Conservation (phyloP, 768 basidiomycete species). For the Termitomyces sp. region DNA sequence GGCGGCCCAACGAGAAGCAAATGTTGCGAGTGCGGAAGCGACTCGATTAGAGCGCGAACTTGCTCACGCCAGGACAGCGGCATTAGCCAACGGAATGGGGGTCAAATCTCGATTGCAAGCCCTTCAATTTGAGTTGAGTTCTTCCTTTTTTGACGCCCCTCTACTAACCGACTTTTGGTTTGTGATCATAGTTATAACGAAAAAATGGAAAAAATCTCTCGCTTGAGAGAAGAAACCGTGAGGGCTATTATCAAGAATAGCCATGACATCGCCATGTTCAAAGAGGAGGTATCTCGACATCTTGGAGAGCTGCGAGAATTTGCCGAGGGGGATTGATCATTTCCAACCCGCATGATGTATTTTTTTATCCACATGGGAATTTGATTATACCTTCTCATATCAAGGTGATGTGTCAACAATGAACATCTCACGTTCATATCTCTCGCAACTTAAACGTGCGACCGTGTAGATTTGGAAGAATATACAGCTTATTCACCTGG, state of each 20-base stretch:
- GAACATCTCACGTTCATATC: too few relatives aligned
- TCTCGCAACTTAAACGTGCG: too few relatives aligned
- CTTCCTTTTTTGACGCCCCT: not conserved
- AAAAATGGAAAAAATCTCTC: conserved; percentile 69
- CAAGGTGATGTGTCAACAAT: too few relatives aligned
- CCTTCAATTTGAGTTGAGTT: conserved; percentile 67
- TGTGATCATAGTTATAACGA: conserved; percentile 58
- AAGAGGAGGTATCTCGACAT: conserved; percentile 69
- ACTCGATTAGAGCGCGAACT: conserved; percentile 66
- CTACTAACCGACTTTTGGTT: conserved; percentile 4
- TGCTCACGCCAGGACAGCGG: conserved; percentile 69
- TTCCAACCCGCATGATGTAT: not conserved
- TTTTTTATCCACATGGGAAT: not conserved
- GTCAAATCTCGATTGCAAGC: conserved; percentile 75
- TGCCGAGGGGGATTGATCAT: conserved; percentile 32
- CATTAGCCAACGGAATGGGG: conserved; percentile 76
- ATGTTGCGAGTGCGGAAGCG: conserved; percentile 61
- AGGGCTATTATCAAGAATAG: conserved; percentile 81
- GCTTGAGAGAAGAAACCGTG: conserved; percentile 74
- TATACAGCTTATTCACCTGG: too few relatives aligned
- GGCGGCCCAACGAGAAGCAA: conserved; percentile 75
- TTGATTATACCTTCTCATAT: too few relatives aligned
- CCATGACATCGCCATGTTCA: conserved; percentile 79
- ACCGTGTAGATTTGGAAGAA: too few relatives aligned
- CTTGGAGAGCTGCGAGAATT: conserved; percentile 65